Percentiles rank a stretch among this genome's conserved stretches.
These are phyloP conservation scores for Miamiensis avidus DNA, from an alignment of 169 alveolate species.

Conservation along the genomic window DNA sequence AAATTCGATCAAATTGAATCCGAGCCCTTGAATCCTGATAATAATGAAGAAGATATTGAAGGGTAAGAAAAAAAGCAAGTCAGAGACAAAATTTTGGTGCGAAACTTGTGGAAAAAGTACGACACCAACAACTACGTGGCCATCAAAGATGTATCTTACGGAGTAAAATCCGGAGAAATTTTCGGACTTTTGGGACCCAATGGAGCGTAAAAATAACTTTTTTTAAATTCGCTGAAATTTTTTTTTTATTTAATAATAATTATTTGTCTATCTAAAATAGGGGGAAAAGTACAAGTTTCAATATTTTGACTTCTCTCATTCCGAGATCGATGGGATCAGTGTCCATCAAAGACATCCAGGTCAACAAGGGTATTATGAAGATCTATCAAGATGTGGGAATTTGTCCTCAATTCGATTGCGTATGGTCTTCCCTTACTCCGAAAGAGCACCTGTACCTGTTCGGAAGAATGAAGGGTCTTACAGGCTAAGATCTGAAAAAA, in stretches of 20 bases:
- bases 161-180: constrained; percentile 63
- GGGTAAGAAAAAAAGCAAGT: background rate
- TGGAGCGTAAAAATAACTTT: constrained; percentile 50
- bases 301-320: constrained; percentile 54
- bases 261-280: background rate
- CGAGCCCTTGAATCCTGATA: background rate
- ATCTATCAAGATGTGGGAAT: constrained; percentile 37
- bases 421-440: constrained; percentile 46
- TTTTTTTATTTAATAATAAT: too few relatives aligned
- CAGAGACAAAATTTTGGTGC: background rate
- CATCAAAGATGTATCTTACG: constrained; percentile 51
- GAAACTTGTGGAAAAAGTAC: constrained; percentile 31
- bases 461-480: constrained; percentile 70
- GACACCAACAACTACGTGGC: constrained; percentile 34
- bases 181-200: constrained; percentile 82
- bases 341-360: constrained; percentile 38
- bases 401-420: constrained; percentile 47
- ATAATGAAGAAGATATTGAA: constrained; percentile 14
- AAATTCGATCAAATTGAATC: background rate
- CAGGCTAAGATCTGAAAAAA: constrained; percentile 23
- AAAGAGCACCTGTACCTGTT: constrained; percentile 67
- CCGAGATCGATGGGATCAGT: constrained; percentile 54
- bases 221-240: background rate
- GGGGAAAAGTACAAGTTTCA: constrained; percentile 68
- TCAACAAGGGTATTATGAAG: constrained; percentile 24